Base-by-base conservation (phyloP, 768 basidiomycete genomes). In the Hortiboletus campestris region DNA sequence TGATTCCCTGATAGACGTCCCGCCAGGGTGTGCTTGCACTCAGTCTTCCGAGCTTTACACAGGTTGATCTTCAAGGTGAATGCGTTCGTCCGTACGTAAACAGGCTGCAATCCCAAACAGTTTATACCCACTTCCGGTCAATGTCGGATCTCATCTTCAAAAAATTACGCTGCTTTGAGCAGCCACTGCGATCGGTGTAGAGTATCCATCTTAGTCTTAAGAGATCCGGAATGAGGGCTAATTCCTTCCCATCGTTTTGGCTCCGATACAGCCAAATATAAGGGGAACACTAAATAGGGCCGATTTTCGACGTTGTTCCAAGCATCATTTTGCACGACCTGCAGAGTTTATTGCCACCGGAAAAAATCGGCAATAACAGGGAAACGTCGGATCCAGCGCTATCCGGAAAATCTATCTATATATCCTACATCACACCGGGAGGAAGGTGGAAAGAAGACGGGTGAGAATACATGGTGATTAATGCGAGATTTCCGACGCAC, bases 331-430 rank as follows among this genome's bases (percentile, higher is more conserved):
- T 14, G 9, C 36, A 36, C 38, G 41, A 52, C 58, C 47, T 44
- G 14, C 46, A 52, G 50, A 57, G 56, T 40, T 58, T 64, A 60
- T 60, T 51, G 59, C 59, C 59, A 58, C 62, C 57, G 53, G 62
- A 55, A 56, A 46, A 54, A 58, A 39, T 48, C 34, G 45, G 44
- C 17, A 56, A 13, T 36, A 47, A 52, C 34, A 46, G 51, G 29
- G 38, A 48, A 44, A 31, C 32, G 6, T 56, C 55, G 46, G 51
- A 22, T 41, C 46, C 39, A 54, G 29, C 31, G 35, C 10, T 29
- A 38, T 11, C n/a, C 17, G 31, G 29, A 35, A 43, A 25, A 32
- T 29, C 20, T 35, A 28, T 44, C 20, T 42, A 13, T 44, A 35
- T 14, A 8, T 20, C 16, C 60, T 51, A 31, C 43, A 31, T 43